These are phyloP conservation scores for Mucor racemosus DNA, from an alignment of 371 early-diverging fungal species.

Conservation along the genomic window DNA sequence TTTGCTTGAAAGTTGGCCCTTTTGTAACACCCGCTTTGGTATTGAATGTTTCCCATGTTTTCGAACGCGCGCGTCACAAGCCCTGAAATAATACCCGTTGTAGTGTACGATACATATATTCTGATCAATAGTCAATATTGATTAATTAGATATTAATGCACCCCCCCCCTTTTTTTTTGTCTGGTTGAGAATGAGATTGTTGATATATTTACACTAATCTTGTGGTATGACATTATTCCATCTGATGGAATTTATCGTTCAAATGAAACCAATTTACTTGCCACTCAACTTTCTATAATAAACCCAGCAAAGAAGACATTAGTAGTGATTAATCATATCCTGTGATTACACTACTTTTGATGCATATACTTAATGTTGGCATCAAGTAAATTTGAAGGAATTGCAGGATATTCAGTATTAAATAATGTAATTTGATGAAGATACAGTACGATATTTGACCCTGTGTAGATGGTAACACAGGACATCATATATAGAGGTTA, in stretches of 20 bases:
- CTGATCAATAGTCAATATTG: neutral
- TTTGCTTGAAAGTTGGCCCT: neutral
- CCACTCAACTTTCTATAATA: neutral
- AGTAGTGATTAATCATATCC: too few relatives aligned
- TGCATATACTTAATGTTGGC: too few relatives aligned
- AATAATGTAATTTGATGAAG: too few relatives aligned
- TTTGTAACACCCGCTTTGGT: neutral
- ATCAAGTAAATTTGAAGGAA: too few relatives aligned
- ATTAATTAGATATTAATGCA: neutral
- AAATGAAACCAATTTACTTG: neutral
- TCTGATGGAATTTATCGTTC: neutral
- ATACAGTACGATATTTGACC: too few relatives aligned
- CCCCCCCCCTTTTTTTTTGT: neutral
- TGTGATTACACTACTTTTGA: too few relatives aligned
- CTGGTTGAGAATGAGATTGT: neutral
- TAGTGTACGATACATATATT: neutral
- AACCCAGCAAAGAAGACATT: too few relatives aligned
- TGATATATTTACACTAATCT: neutral
- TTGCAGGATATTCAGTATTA: too few relatives aligned
- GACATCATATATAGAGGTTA: too few relatives aligned
- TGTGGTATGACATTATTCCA: neutral
- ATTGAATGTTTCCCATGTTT: neutral
- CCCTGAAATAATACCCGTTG: neutral
- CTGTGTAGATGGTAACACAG: too few relatives aligned
- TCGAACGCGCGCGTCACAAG: slow-evolving; percentile 6